Evolutionary conservation across 495 filamentous ascomycete genomes (phyloP).

Genomic region (Choiromyces venosus): DNA sequence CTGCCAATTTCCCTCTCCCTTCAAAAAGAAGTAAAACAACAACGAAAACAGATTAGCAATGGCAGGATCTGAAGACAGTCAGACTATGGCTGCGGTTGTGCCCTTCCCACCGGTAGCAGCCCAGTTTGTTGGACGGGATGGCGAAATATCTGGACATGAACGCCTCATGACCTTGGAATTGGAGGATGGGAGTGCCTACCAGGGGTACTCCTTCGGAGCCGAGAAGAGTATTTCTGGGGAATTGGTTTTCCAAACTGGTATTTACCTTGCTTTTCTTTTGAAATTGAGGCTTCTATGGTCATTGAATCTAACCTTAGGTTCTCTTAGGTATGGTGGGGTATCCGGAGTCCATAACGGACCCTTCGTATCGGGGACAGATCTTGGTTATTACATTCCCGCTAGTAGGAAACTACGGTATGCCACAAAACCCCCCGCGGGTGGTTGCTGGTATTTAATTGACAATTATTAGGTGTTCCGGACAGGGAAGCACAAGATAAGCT

Average conservation of each 20-base stretch:
- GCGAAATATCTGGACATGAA: slow-evolving; percentile 46
- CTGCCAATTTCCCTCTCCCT: neutral
- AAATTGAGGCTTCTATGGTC: neutral
- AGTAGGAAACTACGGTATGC: slow-evolving; percentile 78
- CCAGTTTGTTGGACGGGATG: slow-evolving; percentile 45
- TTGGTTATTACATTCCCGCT: slow-evolving; percentile 86
- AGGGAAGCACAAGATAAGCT: slow-evolving; percentile 74
- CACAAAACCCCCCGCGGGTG: neutral
- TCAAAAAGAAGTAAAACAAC: neutral
- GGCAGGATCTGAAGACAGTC: slow-evolving; percentile 10
- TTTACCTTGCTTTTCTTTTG: neutral
- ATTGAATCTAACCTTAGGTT: slow-evolving; percentile 11
- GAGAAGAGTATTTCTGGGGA: slow-evolving; percentile 88
- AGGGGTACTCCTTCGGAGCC: slow-evolving; percentile 91
- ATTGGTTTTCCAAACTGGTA: slow-evolving; percentile 88
- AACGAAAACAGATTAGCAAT: slow-evolving; percentile 13
- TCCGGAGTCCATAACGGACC: slow-evolving; percentile 88
- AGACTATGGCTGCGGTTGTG: slow-evolving; percentile 8
- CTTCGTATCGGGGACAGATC: slow-evolving; percentile 87
- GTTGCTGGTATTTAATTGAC: neutral
- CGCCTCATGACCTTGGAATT: slow-evolving; percentile 75
- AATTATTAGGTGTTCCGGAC: slow-evolving; percentile 59
- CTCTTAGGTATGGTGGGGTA: slow-evolving; percentile 90
- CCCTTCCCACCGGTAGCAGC: slow-evolving; percentile 56
- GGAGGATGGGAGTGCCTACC: slow-evolving; percentile 79